Base-by-base conservation (phyloP, 2,329 filamentous ascomycete genomes). In the Paraphaeosphaeria minitans region DNA sequence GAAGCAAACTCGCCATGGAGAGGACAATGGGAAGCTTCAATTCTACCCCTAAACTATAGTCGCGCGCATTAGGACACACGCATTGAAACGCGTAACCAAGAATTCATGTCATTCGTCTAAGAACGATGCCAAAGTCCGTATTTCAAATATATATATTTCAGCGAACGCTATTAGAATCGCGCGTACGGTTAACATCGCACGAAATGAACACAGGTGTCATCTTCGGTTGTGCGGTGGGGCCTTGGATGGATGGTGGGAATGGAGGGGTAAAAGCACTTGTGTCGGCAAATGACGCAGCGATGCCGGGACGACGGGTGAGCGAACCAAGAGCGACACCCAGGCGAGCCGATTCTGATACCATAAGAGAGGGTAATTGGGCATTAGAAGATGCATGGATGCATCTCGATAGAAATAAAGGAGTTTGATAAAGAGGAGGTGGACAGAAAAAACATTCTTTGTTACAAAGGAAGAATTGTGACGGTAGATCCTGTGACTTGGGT, bases 21-120 rank as follows among this genome's bases (percentile, higher is more conserved):
- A 55, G n/a, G 2, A 43, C 35, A 24, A 55, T 64, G 62, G 62
- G 60, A 64, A 63, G 62, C 62, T 58, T 63, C 51, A 63, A 64
- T 64, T 63, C 62, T 64, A 64, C 62, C 62, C 29, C 58, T 64
- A 61, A 63, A 64, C 62, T 61, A 64, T 63, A 55, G 57, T n/a
- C n/a, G n/a, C n/a, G n/a, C n/a, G n/a, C n/a, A n/a, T n/a, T n/a
- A n/a, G n/a, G n/a, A n/a, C n/a, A n/a, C n/a, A n/a, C n/a, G n/a
- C n/a, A n/a, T n/a, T n/a, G n/a, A n/a, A n/a, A 35, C 53, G 60
- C 62, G n/a, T 8, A 31, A 12, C 5, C 2, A 31, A 9, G 6
- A 31, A 27, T 31, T 31, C 9, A 2, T 31, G 29, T 31, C 10
- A 45, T 21, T 9, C 8, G 24, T 27, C 13, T 13, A 21, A 24